Percentiles rank a stretch among this genome's conserved stretches.
phyloP scores from a whole-genome alignment of 2,329 filamentous ascomycete species.

The Alternaria brassicae region DNA sequence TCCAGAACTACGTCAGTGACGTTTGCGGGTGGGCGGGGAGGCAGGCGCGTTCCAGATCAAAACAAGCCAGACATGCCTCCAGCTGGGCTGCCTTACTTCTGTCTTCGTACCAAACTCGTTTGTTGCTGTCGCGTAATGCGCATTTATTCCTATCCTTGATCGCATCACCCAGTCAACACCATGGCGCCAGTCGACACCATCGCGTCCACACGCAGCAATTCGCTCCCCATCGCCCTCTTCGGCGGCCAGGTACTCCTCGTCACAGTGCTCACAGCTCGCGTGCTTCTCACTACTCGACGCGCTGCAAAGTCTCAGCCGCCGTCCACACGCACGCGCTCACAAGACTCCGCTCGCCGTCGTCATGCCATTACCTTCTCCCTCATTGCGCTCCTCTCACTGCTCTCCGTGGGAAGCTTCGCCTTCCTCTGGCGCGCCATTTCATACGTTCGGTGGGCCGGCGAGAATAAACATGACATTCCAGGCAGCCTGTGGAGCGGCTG shows the following conservation, averaged over 20 bases:
- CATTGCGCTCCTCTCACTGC: slow-evolving; percentile 57
- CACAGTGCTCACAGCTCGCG: slow-evolving; percentile 37
- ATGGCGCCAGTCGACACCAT: slow-evolving; percentile 49
- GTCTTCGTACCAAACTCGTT: slow-evolving; percentile 3
- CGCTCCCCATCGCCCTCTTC: slow-evolving; percentile 43
- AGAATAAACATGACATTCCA: slow-evolving; percentile 51
- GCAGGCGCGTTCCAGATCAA: slow-evolving; percentile 33
- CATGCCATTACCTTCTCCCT: slow-evolving; percentile 51
- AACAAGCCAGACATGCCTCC: slow-evolving; percentile 27
- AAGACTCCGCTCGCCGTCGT: slow-evolving; percentile 40
- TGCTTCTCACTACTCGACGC: slow-evolving; percentile 40
- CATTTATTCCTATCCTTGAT: slow-evolving; percentile 12
- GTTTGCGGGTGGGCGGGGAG: slow-evolving; percentile 28
- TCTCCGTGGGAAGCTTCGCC: slow-evolving; percentile 55
- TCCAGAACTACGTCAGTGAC: slow-evolving; percentile 27
- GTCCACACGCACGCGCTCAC: slow-evolving; percentile 42
- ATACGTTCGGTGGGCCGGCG: slow-evolving; percentile 60
- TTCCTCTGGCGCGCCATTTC: slow-evolving; percentile 56
- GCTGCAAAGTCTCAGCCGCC: slow-evolving; percentile 45
- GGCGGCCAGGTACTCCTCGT: slow-evolving; percentile 42
- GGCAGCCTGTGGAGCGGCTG: slow-evolving; percentile 51
- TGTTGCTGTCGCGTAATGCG: slow-evolving; percentile 23
- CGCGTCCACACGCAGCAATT: slow-evolving; percentile 41
- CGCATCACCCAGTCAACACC: slow-evolving; percentile 8
- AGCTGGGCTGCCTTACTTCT: slow-evolving; percentile 3